Base-by-base conservation (phyloP, 306 rosid genomes). In the Gastrolobium bilobum region DNA sequence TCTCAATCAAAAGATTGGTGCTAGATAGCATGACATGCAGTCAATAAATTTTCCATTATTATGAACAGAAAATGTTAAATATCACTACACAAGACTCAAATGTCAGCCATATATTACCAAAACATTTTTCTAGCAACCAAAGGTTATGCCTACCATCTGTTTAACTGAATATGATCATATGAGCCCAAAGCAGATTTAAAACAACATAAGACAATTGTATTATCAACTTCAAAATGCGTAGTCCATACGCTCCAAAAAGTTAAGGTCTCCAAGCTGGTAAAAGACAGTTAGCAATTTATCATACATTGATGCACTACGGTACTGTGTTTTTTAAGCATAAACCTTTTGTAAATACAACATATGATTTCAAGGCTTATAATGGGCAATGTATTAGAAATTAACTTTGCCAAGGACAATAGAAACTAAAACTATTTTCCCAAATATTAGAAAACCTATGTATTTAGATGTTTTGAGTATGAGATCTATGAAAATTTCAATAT, bases 111-210 rank as follows among this genome's bases (percentile, higher is more conserved):
- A 20, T 10, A 52, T 30, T 69, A 50, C 68, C 44, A n/a, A 2
- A 26, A 30, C 6, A 46, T 43, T 46, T 37, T 63, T n/a, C 40
- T 50, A 61, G 47, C 75, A 15, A 39, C 37, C 5, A 51, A 33
- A 58, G 57, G 48, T 46, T 61, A 46, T 9, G 7, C 40, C 63
- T 60, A 43, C 38, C 62, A 69, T 79, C 44, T 44, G 10, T 66
- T 81, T 30, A 47, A 54, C 20, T 44, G 46, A 73, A 69, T n/a
- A 57, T 31, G 68, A 52, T 58, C 20, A 46, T 11, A 57, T 37
- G 31, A 20, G 26, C 26, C 26, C 26, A 20, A 20, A 20, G 26
- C 26, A 20, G 0, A 20, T 20, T 20, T 20, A 20, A 20, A 20
- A 20, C 26, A 20, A 20, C 26, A 20, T 20, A 20, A 20, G 0